phyloP scores from a whole-genome alignment of 2,329 filamentous ascomycete genomes.

The Apiospora aurea region DNA sequence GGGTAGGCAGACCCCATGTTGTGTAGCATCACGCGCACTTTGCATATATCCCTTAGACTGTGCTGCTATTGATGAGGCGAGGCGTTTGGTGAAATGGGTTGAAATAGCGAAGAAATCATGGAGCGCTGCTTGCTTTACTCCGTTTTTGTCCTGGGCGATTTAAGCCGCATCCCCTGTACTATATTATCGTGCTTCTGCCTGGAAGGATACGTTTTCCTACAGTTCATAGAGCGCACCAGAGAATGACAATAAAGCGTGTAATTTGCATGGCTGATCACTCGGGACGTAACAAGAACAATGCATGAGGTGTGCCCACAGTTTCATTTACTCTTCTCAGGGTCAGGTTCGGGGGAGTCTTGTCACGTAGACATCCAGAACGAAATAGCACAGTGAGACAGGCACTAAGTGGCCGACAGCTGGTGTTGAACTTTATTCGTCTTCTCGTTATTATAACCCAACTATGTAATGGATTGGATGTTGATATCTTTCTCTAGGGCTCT shows the following conservation, averaged over 20 bases:
- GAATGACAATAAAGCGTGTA: slow-evolving; percentile 1
- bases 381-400: background rate
- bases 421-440: slow-evolving; percentile 1
- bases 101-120: background rate
- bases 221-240: background rate
- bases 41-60: slow-evolving; percentile 4
- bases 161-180: background rate
- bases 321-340: background rate
- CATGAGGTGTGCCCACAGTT: too few species aligned
- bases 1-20: background rate
- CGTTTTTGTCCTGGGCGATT: background rate
- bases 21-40: background rate
- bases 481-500: background rate
- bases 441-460: background rate
- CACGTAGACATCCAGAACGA: background rate
- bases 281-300: background rate
- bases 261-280: background rate
- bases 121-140: background rate
- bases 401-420: background rate
- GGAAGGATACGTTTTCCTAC: background rate
- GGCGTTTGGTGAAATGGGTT: slow-evolving; percentile 23
- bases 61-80: background rate
- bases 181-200: background rate
- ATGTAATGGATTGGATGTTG: background rate
- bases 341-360: background rate